Evolutionary conservation across 2,329 filamentous ascomycete species (phyloP).

Genomic region (Coniella lustricola): DNA sequence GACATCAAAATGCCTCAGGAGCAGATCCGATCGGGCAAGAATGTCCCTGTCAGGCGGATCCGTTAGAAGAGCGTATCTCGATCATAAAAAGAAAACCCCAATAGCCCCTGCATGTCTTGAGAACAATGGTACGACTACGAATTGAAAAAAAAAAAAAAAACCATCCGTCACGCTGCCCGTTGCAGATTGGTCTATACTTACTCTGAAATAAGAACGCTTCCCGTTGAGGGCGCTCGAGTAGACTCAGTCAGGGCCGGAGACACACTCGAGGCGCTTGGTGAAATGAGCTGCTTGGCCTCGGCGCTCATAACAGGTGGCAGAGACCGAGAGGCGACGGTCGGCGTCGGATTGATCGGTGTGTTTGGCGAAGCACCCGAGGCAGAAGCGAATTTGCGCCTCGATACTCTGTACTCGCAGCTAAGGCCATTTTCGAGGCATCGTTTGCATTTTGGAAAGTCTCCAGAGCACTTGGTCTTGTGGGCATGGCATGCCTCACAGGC

Average conservation of each 20-base stretch:
- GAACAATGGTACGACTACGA: no score
- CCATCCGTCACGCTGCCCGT: no score
- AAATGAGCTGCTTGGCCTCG: conserved; percentile 1
- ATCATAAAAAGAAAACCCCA: not conserved
- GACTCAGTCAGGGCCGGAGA: conserved; percentile 4
- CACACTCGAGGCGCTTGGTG: not conserved
- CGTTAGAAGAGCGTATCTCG: not conserved
- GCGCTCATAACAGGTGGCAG: not conserved
- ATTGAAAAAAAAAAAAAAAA: no score
- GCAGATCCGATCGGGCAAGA: conserved; percentile 28
- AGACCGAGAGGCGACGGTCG: conserved; percentile 1
- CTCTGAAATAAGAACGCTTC: conserved; percentile 3
- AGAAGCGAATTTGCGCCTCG: conserved; percentile 32
- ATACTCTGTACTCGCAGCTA: conserved; percentile 33
- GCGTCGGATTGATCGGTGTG: not conserved
- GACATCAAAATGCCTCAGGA: conserved; percentile 30
- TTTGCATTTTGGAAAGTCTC: conserved; percentile 32
- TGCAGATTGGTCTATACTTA: not conserved
- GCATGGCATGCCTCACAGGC: conserved; percentile 35
- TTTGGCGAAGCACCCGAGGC: conserved; percentile 18
- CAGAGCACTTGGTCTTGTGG: conserved; percentile 38
- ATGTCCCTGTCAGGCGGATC: conserved; percentile 21
- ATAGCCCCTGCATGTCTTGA: no score
- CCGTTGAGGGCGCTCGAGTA: not conserved
- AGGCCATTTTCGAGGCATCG: conserved; percentile 29